phyloP scores from a whole-genome alignment of 257 asterid species.

The Ocimum tenuiflorum region DNA sequence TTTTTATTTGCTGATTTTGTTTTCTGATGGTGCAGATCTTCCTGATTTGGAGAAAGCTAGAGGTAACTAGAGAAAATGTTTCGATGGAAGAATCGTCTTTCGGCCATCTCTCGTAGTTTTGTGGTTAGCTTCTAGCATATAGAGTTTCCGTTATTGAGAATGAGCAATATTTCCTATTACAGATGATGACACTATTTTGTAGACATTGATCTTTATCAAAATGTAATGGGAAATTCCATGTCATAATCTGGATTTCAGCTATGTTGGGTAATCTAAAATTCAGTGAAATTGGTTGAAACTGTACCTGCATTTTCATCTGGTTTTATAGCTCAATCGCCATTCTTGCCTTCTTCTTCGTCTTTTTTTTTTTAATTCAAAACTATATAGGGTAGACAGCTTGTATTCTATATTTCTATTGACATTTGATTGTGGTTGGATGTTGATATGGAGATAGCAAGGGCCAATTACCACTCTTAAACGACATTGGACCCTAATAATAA shows the following conservation, averaged over 20 bases:
- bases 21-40: slow-evolving; percentile 51
- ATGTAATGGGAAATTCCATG: neutral
- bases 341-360: no score
- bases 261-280: no score
- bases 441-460: neutral
- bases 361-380: no score
- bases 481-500: neutral
- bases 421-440: no score
- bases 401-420: no score
- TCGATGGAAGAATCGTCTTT: slow-evolving; percentile 3
- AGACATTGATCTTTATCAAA: slow-evolving; percentile 19
- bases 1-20: slow-evolving; percentile 1
- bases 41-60: slow-evolving; percentile 83
- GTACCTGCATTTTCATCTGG: no score
- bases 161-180: neutral
- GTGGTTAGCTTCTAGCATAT: neutral
- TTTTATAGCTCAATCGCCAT: no score
- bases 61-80: slow-evolving; percentile 26
- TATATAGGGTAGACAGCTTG: no score
- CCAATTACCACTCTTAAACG: neutral
- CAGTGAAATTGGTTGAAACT: no score
- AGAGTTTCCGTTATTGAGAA: neutral
- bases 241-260: no score
- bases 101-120: neutral
- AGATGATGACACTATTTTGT: slow-evolving; percentile 7